Base-by-base conservation (phyloP, 139 green algal genomes). In the Spirogloea muscicola region DNA sequence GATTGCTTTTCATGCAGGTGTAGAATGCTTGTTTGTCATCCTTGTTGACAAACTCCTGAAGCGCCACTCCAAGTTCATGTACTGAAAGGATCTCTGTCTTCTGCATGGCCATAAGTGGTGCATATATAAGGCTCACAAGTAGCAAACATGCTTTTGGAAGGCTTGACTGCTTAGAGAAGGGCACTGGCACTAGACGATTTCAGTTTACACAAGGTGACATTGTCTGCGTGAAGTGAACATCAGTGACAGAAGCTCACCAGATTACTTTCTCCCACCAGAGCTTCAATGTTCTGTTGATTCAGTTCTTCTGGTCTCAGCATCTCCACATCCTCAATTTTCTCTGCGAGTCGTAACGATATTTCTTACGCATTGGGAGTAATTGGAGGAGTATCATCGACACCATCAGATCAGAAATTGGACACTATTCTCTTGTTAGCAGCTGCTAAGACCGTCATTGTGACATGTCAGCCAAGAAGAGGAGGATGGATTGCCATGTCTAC, bases 31-130 rank as follows among this genome's bases (percentile, higher is more conserved):
- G 40, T 82, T 89, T 92, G 42, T 96, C 89, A 42, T 96, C 92
- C 83, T 96, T 96, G 37, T 95, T 89, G 39, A 97, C 92, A 81
- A 94, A 97, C 41, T 90, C 65, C 72, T 82, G 68, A 44, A 82
- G 75, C 18, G 75, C 75, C 33, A 39, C n/a, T 2, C 48, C 58
- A 43, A 85, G 42, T 29, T 81, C 80, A 81, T 7, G 74, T 46
- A 91, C 88, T 1, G 74, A 78, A 9, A 96, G 76, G 39, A 97
- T 75, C 75, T 79, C 29, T 36, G 95, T 69, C 74, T 93, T 87
- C 71, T 90, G 65, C 4, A 79, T 75, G 7, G n/a, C n/a, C n/a
- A n/a, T n/a, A n/a, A n/a, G n/a, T n/a, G n/a, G n/a, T n/a, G n/a
- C n/a, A n/a, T n/a, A n/a, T n/a, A n/a, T n/a, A n/a, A n/a, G n/a